These are phyloP conservation scores for Cadophora sp. DNA, from an alignment of 2,329 filamentous ascomycete genomes.

Conservation along the genomic window DNA sequence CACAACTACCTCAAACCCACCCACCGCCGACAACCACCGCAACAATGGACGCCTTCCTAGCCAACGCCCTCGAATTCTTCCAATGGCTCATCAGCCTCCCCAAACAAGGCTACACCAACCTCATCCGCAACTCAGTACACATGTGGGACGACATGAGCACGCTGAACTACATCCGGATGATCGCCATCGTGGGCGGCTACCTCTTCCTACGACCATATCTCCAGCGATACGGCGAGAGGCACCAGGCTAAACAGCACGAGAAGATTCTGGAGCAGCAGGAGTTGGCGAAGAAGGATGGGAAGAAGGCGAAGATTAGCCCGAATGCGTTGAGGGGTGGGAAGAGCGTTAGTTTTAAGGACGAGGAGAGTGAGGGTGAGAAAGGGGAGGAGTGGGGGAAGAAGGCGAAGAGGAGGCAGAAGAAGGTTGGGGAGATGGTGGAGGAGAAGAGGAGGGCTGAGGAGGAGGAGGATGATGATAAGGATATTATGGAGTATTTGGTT, in stretches of 20 bases:
- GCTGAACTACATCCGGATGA: slow-evolving; percentile 69
- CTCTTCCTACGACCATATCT: slow-evolving; percentile 76
- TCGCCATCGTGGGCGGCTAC: slow-evolving; percentile 77
- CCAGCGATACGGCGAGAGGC: slow-evolving; percentile 68
- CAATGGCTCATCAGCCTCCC: slow-evolving; percentile 24
- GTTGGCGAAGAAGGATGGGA: slow-evolving; percentile 32
- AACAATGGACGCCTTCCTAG: slow-evolving; percentile 18
- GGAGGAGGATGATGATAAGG: slow-evolving; percentile 74
- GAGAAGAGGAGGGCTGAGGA: slow-evolving; percentile 57
- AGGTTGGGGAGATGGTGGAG: slow-evolving; percentile 68
- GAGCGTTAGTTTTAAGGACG: slow-evolving; percentile 57
- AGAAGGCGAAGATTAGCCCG: slow-evolving; percentile 63
- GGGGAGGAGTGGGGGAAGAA: slow-evolving; percentile 74
- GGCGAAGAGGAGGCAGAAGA: slow-evolving; percentile 71
- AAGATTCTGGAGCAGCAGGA: slow-evolving; percentile 47
- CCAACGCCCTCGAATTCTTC: slow-evolving; percentile 20
- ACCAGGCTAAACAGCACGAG: slow-evolving; percentile 69
- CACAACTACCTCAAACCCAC: background rate
- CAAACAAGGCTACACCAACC: slow-evolving; percentile 34
- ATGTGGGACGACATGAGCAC: slow-evolving; percentile 58
- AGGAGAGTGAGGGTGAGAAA: slow-evolving; percentile 56
- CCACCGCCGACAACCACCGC: background rate
- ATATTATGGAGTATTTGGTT: slow-evolving; percentile 75
- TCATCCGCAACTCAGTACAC: slow-evolving; percentile 56
- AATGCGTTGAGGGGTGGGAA: slow-evolving; percentile 65